Conservation (phyloP, 306 rosid species). For the Cotoneaster glaucophyllus region DNA sequence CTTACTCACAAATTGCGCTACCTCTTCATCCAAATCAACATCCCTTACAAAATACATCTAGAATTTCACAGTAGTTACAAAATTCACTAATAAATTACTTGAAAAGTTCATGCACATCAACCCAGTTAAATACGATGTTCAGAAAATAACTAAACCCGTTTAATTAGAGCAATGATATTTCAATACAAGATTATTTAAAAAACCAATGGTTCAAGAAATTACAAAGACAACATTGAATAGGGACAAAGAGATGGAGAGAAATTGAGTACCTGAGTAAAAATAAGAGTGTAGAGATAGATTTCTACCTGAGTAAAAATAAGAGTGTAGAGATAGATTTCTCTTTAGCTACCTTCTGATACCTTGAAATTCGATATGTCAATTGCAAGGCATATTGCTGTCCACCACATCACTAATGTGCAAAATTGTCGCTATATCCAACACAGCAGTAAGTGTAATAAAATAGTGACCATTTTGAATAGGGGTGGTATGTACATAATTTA, state of each 20-base stretch:
- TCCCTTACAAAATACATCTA: neutral
- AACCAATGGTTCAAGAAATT: no score
- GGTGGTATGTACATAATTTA: neutral
- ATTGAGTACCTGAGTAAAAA: no score
- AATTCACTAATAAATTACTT: neutral
- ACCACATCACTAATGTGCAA: no score
- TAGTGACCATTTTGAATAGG: neutral
- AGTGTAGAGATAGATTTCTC: no score
- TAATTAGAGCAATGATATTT: neutral
- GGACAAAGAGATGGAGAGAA: no score
- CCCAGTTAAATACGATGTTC: neutral
- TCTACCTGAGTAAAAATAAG: no score
- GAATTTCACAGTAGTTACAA: neutral
- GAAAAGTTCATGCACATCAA: neutral
- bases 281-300: no score
- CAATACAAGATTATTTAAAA: neutral
- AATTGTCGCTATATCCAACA: no score
- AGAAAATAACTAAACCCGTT: neutral
- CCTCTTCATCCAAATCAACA: conserved; percentile 40
- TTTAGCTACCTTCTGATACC: no score
- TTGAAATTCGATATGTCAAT: no score
- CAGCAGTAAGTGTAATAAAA: neutral
- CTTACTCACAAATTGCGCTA: conserved; percentile 77
- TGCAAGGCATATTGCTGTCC: no score
- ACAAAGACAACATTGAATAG: no score